A percentile compares a stretch with the other conserved stretches of the same genome.
phyloP scores from a whole-genome alignment of 1,284 basidiomycete genomes.

The Peniophora sp. region DNA sequence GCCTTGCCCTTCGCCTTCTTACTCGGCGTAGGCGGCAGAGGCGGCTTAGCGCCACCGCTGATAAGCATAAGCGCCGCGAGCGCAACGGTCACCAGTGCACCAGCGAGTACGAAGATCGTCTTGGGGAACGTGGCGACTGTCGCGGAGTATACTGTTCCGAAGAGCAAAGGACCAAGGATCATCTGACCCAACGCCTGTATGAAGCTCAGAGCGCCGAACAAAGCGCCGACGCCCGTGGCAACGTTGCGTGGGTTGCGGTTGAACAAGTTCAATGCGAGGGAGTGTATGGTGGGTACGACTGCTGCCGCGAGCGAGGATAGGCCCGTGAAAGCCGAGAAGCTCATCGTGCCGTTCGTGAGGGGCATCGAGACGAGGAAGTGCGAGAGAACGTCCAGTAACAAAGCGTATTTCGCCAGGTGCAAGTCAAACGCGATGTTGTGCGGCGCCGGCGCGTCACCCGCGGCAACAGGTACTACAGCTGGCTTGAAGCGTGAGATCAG shows the following conservation, averaged over 20 bases:
- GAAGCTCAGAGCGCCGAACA: constrained; percentile 65
- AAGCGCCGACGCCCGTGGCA: constrained; percentile 24
- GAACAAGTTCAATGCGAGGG: constrained; percentile 60
- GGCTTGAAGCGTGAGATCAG: constrained; percentile 7
- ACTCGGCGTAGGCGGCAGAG: neutral
- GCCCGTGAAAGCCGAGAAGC: constrained; percentile 51
- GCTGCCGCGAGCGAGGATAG: constrained; percentile 56
- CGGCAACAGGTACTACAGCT: constrained; percentile 2
- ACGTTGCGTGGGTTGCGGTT: constrained; percentile 42
- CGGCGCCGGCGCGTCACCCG: constrained; percentile 30
- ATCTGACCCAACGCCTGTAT: constrained; percentile 58
- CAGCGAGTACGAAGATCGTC: constrained; percentile 57
- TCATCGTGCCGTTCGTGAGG: constrained; percentile 34
- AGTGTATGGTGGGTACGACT: constrained; percentile 57
- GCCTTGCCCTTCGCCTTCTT: constrained; percentile 3
- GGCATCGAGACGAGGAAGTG: constrained; percentile 49
- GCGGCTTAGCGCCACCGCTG: constrained; percentile 27
- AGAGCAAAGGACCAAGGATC: constrained; percentile 64
- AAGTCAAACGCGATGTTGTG: constrained; percentile 68
- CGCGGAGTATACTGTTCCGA: constrained; percentile 57
- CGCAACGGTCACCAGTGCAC: constrained; percentile 37
- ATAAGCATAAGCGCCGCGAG: constrained; percentile 43
- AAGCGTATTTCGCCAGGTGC: constrained; percentile 46
- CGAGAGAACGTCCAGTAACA: constrained; percentile 59
- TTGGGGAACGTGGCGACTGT: constrained; percentile 62